Percentiles rank a stretch among this genome's conserved stretches.
These are phyloP conservation scores for Hawksworthiomyces lignivorus DNA, from an alignment of 2,329 filamentous ascomycete species.

Conservation along the genomic window DNA sequence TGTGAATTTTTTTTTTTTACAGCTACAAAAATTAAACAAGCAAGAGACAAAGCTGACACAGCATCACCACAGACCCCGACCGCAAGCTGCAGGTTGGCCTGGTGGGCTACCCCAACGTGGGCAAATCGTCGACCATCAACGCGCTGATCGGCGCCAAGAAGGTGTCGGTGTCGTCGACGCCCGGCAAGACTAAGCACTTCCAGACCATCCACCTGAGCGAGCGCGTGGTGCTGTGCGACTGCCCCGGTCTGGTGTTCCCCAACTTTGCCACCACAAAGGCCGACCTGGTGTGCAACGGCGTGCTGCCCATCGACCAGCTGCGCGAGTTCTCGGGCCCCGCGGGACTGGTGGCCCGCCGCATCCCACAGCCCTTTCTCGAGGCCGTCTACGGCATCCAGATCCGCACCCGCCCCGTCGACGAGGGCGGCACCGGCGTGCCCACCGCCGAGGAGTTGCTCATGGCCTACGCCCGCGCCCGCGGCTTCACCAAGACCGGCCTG, in stretches of 20 bases:
- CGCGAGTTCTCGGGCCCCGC: conserved; percentile 86
- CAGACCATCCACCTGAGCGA: conserved; percentile 94
- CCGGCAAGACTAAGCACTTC: conserved; percentile 98
- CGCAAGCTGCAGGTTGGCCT: conserved; percentile 82
- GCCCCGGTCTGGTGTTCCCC: conserved; percentile 94
- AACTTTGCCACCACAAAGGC: conserved; percentile 97
- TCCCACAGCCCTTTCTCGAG: conserved; percentile 84
- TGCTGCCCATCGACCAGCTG: conserved; percentile 93
- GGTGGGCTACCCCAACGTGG: conserved; percentile 97
- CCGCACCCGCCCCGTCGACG: conserved; percentile 68
- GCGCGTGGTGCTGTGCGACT: conserved; percentile 89
- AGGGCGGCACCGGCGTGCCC: conserved; percentile 83
- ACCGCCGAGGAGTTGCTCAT: conserved; percentile 78
- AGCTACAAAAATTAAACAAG: too few species aligned
- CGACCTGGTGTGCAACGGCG: conserved; percentile 89
- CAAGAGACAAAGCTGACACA: too few species aligned
- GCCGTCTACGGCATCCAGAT: conserved; percentile 93
- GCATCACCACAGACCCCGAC: conserved; percentile 38
- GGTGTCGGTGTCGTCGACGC: conserved; percentile 93
- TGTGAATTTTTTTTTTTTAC: conserved; percentile 16
- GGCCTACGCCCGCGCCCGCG: conserved; percentile 80
- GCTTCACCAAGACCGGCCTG: conserved; percentile 81
- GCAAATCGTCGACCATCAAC: conserved; percentile 99
- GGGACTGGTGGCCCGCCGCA: conserved; percentile 71
- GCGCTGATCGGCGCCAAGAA: conserved; percentile 97